Conservation (phyloP, 768 basidiomycete genomes). For the Termitomyces sp. region DNA sequence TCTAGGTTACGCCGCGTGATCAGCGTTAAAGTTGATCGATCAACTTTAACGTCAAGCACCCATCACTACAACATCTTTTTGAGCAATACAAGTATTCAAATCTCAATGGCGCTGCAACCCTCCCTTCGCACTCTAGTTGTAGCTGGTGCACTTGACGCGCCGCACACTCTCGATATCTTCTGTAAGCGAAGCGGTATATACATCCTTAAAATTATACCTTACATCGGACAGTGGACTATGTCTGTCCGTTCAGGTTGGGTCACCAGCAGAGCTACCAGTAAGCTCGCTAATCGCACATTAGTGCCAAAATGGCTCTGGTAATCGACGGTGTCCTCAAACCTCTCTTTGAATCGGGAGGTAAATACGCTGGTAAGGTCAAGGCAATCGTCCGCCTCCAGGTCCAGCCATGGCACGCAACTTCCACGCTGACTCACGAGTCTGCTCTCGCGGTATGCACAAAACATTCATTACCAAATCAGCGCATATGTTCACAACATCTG, state of each 20-base stretch:
- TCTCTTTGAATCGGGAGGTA: conserved; percentile 48
- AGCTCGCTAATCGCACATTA: conserved; percentile 16
- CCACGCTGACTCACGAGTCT: conserved; percentile 77
- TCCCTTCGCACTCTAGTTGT: conserved; percentile 61
- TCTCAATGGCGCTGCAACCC: conserved; percentile 75
- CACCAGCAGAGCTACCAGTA: background rate
- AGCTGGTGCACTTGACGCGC: conserved; percentile 51
- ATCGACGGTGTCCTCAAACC: conserved; percentile 62
- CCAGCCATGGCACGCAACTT: conserved; percentile 78
- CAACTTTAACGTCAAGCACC: background rate
- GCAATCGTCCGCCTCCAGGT: conserved; percentile 65
- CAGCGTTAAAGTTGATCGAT: too few species aligned
- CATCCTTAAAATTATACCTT: background rate
- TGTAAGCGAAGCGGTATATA: conserved; percentile 32
- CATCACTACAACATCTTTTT: background rate
- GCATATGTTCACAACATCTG: background rate
- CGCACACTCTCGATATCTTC: conserved; percentile 79
- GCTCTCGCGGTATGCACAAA: conserved; percentile 57
- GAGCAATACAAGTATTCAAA: background rate
- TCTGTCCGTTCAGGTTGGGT: conserved; percentile 75
- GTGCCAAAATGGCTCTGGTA: conserved; percentile 55
- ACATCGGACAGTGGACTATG: conserved; percentile 66
- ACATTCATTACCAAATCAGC: background rate
- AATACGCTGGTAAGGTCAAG: conserved; percentile 71
- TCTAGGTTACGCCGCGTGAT: background rate